Evolutionary conservation across 2,329 filamentous ascomycete species (phyloP), one percentile per base, ranked within the genome.

Genomic region (Onygena corvina): DNA sequence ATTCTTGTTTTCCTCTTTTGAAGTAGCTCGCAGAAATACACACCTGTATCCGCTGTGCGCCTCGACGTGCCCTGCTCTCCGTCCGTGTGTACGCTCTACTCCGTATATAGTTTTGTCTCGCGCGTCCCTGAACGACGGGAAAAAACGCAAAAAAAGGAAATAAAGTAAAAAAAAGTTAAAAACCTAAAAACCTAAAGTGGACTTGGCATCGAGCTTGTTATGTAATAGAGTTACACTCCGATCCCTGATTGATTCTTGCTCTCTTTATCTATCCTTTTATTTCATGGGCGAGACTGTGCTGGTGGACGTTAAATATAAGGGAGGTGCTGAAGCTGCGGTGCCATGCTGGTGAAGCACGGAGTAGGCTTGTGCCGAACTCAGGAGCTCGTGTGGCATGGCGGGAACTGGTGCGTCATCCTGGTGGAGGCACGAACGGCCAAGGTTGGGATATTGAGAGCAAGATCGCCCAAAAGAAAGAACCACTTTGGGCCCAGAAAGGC

Each of bases 101-200:
- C 34, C n/a, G n/a, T n/a, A n/a, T n/a, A n/a, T n/a, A n/a, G n/a
- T n/a, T n/a, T n/a, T n/a, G n/a, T n/a, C n/a, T n/a, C n/a, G n/a
- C n/a, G 25, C 18, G 18, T 18, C 36, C 36, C 36, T 42, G 21
- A 11, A 20, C 16, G 21, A 21, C 14, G 14, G 14, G 25, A 42
- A 42, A 21, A 9, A 27, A 20, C 36, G 21, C 36, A 42, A 42
- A 40, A 12, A 35, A 35, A 36, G 7, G 12, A 42, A 42, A 40
- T 6, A 35, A 35, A 36, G 7, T 7, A 42, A 25, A 30, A 46
- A 46, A 46, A 46, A 27, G 7, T 27, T 18, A 33, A 46, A 53
- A 53, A 46, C 40, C 40, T 53, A 53, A 53, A 53, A 53, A 53
- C 52, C 49, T 53, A 53, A 53, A 53, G 18, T 45, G 23, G 46